Base-by-base conservation (phyloP, 805 yeast genomes). In the Starmera caribaea region DNA sequence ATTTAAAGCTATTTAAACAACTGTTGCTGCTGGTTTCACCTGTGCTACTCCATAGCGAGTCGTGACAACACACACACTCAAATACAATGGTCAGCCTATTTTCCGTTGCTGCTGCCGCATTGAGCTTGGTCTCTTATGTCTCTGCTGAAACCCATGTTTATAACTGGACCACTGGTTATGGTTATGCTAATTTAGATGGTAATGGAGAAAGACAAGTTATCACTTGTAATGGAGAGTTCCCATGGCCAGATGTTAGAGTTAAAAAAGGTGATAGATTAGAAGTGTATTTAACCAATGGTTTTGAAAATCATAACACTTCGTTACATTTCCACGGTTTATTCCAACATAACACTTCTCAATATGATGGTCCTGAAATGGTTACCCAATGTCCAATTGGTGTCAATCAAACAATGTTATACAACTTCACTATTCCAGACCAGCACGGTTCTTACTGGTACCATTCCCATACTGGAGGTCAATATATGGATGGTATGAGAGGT, bases 401-500 rank as follows among this genome's bases (percentile, higher is more conserved):
- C 6, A 83, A 83, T 40, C 73, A 74, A 44, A 72, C 83, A 15
- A 68, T 76, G 63, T 61, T 80, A 46, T 92, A 92, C 70, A 88
- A 90, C 68, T 92, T 92, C 63, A 82, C 96, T 24, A 86, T 88
- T 44, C 74, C 74, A 37, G 61, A 58, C 44, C 96, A 92, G 63
- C 76, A 70, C 42, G 98, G 98, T 54, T 74, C 95, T 15, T 92
- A 70, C 71, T 92, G 98, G 98, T 92, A 90, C 70, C 98, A 92
- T 63, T 86, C 97, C 27, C 98, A 92, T 65, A 77, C 89, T 30
- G 62, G 71, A 16, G 90, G 89, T 50, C 95, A 89, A 63, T 88
- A 88, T 54, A 89, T 92, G 61, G 97, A 92, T 58, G 98, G 98
- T 58, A 73, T 83, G 77, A 73, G 88, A 65, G 92, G 81, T 54